phyloP scores from a whole-genome alignment of 1,284 basidiomycete species.

The Cystobasidium pallidum region DNA sequence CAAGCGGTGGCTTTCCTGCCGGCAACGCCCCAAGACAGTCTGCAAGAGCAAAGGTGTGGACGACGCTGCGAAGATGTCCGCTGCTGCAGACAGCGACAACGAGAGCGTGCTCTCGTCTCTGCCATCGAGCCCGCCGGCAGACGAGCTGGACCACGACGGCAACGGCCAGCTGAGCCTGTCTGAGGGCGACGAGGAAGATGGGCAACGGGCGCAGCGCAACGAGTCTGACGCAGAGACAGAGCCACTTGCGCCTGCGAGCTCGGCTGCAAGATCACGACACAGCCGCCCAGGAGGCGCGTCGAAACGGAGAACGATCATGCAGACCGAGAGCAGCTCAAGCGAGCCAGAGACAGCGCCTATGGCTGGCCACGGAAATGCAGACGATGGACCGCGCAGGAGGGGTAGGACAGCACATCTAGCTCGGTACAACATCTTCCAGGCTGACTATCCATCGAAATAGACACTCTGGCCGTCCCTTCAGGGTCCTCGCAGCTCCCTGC shows the following conservation, averaged over 20 bases:
- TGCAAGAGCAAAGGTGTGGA: not conserved
- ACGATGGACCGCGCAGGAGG: not conserved
- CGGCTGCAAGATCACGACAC: slow-evolving; percentile 26
- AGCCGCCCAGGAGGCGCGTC: not conserved
- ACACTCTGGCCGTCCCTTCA: slow-evolving; percentile 24
- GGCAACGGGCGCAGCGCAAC: slow-evolving; percentile 9
- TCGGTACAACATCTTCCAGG: not conserved
- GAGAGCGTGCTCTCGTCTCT: slow-evolving; percentile 43
- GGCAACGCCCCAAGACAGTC: not conserved
- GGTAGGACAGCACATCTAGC: not conserved
- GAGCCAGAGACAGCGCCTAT: not conserved
- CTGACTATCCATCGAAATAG: slow-evolving; percentile 2
- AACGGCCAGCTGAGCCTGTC: slow-evolving; percentile 13
- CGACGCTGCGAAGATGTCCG: slow-evolving; percentile 6
- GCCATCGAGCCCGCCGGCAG: slow-evolving; percentile 14
- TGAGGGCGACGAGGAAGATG: slow-evolving; percentile 27
- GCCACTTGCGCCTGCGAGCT: slow-evolving; percentile 27
- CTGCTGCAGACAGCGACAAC: slow-evolving; percentile 38
- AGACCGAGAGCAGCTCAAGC: slow-evolving; percentile 26
- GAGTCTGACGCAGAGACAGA: slow-evolving; percentile 33
- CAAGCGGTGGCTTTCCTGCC: not conserved
- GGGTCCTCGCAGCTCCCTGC: not conserved
- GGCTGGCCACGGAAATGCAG: slow-evolving; percentile 14
- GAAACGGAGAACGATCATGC: slow-evolving; percentile 12
- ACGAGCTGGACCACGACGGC: slow-evolving; percentile 7